Conservation (phyloP, 2,329 filamentous ascomycete species). For the Colletotrichum salicis region DNA sequence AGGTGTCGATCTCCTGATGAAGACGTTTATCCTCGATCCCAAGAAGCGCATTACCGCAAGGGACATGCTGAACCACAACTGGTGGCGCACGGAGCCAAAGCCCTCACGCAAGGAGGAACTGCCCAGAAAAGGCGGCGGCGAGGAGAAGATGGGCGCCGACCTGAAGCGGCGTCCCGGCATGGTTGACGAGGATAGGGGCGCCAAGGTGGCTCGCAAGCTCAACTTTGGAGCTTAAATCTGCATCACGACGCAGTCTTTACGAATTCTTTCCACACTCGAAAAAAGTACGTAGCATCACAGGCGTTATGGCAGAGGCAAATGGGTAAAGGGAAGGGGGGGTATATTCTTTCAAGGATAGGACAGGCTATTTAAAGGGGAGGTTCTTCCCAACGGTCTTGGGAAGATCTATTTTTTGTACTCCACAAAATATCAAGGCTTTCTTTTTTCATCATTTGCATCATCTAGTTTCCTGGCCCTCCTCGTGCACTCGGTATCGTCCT, state of each 20-base stretch:
- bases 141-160: slow-evolving; percentile 83
- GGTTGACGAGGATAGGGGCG: slow-evolving; percentile 73
- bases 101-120: slow-evolving; percentile 86
- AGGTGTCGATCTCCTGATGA: slow-evolving; percentile 89
- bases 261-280: neutral
- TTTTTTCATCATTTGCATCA: neutral
- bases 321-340: slow-evolving; percentile 12
- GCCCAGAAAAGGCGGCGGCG: slow-evolving; percentile 78
- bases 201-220: slow-evolving; percentile 84
- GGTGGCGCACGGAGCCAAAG: slow-evolving; percentile 86
- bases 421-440: slow-evolving; percentile 6
- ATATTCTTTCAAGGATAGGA: slow-evolving; percentile 8
- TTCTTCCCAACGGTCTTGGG: neutral
- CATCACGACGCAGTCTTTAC: slow-evolving; percentile 26
- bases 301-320: slow-evolving; percentile 23
- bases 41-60: slow-evolving; percentile 81
- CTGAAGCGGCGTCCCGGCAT: slow-evolving; percentile 80
- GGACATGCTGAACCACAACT: slow-evolving; percentile 82
- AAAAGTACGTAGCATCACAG: slow-evolving; percentile 17
- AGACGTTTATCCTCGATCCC: slow-evolving; percentile 88
- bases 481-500: neutral
- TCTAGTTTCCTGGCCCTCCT: neutral
- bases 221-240: slow-evolving; percentile 70
- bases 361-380: slow-evolving; percentile 1
- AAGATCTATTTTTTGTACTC: slow-evolving; percentile 6